Percentiles rank a stretch among this genome's conserved stretches.
Conservation (phyloP, 2,329 filamentous ascomycete species). For the Cladosporium velox region DNA sequence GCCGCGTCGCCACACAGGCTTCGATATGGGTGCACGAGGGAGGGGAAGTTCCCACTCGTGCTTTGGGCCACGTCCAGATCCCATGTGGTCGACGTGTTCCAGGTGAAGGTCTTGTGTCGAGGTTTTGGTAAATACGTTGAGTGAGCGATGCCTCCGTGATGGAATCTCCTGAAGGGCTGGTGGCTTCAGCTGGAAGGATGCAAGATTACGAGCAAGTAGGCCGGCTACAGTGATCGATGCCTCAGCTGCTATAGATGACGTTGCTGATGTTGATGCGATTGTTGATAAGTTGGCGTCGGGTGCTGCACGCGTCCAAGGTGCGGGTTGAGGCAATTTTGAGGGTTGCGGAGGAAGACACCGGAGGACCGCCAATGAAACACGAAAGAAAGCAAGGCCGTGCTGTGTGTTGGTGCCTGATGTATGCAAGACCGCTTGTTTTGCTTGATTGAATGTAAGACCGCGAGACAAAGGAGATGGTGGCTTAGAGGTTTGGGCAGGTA, state of each 20-base stretch:
- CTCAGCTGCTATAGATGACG: neutral
- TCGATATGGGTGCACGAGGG: neutral
- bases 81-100: neutral
- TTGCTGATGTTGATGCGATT: neutral
- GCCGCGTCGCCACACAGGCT: constrained; percentile 8
- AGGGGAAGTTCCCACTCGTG: constrained; percentile 3
- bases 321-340: constrained; percentile 8
- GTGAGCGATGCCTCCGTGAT: neutral
- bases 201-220: neutral
- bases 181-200: neutral
- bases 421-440: neutral
- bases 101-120: neutral
- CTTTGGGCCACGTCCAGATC: neutral
- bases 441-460: constrained; percentile 10
- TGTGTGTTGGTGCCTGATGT: constrained; percentile 5
- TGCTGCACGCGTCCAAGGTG: constrained; percentile 10
- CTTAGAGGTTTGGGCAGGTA: constrained; percentile 14
- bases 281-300: constrained; percentile 2
- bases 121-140: neutral
- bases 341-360: constrained; percentile 2
- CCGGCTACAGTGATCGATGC: neutral
- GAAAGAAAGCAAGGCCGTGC: constrained; percentile 3
- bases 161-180: neutral
- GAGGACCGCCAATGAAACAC: constrained; percentile 2
- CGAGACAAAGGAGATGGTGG: constrained; percentile 17